Evolutionary conservation across 2,329 filamentous ascomycete genomes (phyloP), one percentile per base, ranked within the genome.

Genomic region (Fusarium mangiferae): DNA sequence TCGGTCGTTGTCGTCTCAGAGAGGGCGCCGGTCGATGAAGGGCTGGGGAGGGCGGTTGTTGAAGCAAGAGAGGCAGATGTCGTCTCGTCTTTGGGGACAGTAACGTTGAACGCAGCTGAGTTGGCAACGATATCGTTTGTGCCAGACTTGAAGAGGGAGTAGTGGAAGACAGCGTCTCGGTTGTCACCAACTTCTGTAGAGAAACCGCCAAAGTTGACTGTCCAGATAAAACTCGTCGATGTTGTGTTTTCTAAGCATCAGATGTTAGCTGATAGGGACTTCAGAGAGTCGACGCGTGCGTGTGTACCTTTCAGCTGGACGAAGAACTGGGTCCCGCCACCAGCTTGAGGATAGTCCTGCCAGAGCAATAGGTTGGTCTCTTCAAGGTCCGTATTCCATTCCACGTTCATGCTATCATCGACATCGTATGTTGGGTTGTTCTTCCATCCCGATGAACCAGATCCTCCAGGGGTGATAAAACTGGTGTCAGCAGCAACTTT

Each of bases 381-480:
- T 0, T 75, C 66, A 3, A 77, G 52, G 13, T 74, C 62, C 24
- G 76, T 73, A 28, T 54, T 45, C 77, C 78, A 79, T 62, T 78
- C 69, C 28, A 79, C 55, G 18, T 77, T 70, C 52, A 79, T 66
- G 33, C 74, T 73, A 30, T 79, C 66, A 20, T 74, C 73, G 12
- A 72, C 55, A 8, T 63, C 56, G 28, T 78, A 78, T 13, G 26
- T 59, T 3, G 78, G 76, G 51, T 79, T 78, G 35, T 80, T 76
- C 51, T 72, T 72, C 49, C 68, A 78, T 15, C 52, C 67, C 3
- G 67, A 33, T 4, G 73, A 61, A 17, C 73, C 73, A 22, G 73
- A 57, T 33, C 66, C 57, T 69, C 73, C 73, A 30, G 73, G 73
- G 13, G 69, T 73, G 15, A 59, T n/a, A 30, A 75, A 75, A 11